Percentiles rank a stretch among this genome's conserved stretches.
These are phyloP conservation scores for Asterophora parasitica DNA, from an alignment of 768 basidiomycete genomes.

Conservation along the genomic window DNA sequence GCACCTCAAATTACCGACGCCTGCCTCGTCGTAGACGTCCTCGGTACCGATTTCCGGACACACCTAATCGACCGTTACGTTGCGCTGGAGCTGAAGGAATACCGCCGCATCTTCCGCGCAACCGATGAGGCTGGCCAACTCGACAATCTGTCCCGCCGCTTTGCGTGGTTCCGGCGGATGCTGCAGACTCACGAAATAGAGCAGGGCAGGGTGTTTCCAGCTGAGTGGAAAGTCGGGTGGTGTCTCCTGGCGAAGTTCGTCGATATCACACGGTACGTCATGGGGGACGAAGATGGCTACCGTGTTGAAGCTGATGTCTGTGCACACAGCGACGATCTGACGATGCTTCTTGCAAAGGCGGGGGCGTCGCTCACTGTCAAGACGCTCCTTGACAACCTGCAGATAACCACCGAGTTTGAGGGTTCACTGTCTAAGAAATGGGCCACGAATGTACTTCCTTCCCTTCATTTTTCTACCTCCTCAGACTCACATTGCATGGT, in stretches of 20 bases:
- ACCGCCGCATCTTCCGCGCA: constrained; percentile 90
- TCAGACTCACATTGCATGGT: not conserved
- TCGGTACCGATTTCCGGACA: constrained; percentile 77
- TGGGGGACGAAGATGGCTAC: not conserved
- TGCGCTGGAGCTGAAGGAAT: constrained; percentile 88
- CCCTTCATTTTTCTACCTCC: not conserved
- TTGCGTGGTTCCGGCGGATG: constrained; percentile 90
- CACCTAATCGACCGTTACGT: constrained; percentile 88
- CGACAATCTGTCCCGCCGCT: constrained; percentile 89
- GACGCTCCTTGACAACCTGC: constrained; percentile 78
- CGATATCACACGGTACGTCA: constrained; percentile 78
- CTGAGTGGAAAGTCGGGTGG: constrained; percentile 83
- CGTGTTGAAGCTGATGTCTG: not conserved
- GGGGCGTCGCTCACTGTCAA: constrained; percentile 70
- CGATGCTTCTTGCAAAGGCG: constrained; percentile 74
- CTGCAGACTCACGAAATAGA: constrained; percentile 86
- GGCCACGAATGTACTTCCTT: constrained; percentile 55
- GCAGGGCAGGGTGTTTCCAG: constrained; percentile 77
- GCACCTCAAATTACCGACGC: constrained; percentile 69
- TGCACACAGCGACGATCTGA: constrained; percentile 69
- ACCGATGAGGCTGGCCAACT: constrained; percentile 95
- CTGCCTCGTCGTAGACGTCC: constrained; percentile 83
- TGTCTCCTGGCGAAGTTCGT: constrained; percentile 78
- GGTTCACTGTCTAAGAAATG: constrained; percentile 76
- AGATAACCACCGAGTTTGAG: constrained; percentile 88